Evolutionary conservation across 495 filamentous ascomycete genomes (phyloP).

Genomic region (Penicillium canescens): DNA sequence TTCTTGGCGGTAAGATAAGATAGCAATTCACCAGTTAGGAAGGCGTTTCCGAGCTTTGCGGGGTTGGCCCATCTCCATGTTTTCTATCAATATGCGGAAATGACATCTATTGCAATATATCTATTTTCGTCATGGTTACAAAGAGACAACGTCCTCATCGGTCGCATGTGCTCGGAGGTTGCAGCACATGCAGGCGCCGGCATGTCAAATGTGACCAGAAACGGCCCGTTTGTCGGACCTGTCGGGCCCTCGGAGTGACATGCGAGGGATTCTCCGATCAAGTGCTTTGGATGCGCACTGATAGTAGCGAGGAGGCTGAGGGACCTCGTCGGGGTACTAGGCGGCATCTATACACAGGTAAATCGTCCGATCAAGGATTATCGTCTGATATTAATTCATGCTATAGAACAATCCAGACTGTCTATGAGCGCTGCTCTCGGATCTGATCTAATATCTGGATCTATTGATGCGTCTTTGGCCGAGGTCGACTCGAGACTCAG

Average conservation of each 20-base stretch:
- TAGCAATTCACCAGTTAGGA: background rate
- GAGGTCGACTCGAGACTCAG: conserved; percentile 31
- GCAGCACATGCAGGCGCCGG: conserved; percentile 37
- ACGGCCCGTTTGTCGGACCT: conserved; percentile 34
- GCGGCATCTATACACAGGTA: conserved; percentile 37
- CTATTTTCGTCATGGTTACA: conserved; percentile 13
- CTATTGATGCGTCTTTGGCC: conserved; percentile 33
- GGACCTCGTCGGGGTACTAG: conserved; percentile 21
- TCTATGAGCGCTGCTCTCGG: conserved; percentile 33
- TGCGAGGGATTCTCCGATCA: conserved; percentile 36
- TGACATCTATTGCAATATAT: background rate
- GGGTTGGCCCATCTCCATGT: background rate
- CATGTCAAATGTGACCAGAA: conserved; percentile 45
- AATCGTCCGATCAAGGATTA: background rate
- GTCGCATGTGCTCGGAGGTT: conserved; percentile 33
- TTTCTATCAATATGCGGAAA: background rate
- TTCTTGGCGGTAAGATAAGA: conserved; percentile 12
- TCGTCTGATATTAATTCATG: background rate
- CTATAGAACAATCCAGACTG: conserved; percentile 28
- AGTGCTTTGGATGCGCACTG: conserved; percentile 30
- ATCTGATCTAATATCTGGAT: conserved; percentile 26
- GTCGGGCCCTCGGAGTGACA: conserved; percentile 23
- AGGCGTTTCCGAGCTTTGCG: conserved; percentile 2
- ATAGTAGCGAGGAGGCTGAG: conserved; percentile 11
- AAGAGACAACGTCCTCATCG: conserved; percentile 25